Percentiles rank a stretch among this genome's conserved stretches.
phyloP scores from a whole-genome alignment of 2,329 filamentous ascomycete genomes.

The Venturia effusa region DNA sequence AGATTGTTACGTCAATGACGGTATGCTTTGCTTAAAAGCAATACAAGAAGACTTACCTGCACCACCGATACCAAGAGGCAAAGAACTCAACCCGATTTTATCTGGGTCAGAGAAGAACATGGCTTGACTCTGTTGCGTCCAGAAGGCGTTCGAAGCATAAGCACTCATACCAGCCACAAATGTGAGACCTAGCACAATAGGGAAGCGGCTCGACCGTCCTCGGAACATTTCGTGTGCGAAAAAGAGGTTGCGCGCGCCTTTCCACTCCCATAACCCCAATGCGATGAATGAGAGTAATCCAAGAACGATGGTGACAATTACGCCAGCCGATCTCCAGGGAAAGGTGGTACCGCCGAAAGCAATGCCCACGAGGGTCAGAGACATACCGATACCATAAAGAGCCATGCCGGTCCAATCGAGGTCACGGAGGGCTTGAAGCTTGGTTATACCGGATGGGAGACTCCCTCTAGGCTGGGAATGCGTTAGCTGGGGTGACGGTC shows the following conservation, averaged over 20 bases:
- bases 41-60: slow-evolving; percentile 3
- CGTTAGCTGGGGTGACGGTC: neutral
- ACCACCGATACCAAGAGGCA: slow-evolving; percentile 10
- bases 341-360: slow-evolving; percentile 8
- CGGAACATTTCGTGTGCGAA: slow-evolving; percentile 12
- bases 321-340: slow-evolving; percentile 10
- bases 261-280: slow-evolving; percentile 10
- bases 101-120: slow-evolving; percentile 12
- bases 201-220: slow-evolving; percentile 8
- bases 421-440: neutral
- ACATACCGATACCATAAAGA: slow-evolving; percentile 7
- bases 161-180: slow-evolving; percentile 4
- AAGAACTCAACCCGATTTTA: slow-evolving; percentile 10
- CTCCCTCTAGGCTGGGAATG: neutral
- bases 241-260: slow-evolving; percentile 10
- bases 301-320: neutral
- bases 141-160: neutral
- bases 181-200: neutral
- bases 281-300: neutral
- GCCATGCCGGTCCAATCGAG: slow-evolving; percentile 12
- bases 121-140: slow-evolving; percentile 9
- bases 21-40: no score
- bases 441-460: neutral
- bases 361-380: slow-evolving; percentile 5
- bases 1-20: neutral